These are phyloP conservation scores for Dothidotthia symphoricarpi DNA, from an alignment of 2,329 filamentous ascomycete genomes.

Conservation along the genomic window DNA sequence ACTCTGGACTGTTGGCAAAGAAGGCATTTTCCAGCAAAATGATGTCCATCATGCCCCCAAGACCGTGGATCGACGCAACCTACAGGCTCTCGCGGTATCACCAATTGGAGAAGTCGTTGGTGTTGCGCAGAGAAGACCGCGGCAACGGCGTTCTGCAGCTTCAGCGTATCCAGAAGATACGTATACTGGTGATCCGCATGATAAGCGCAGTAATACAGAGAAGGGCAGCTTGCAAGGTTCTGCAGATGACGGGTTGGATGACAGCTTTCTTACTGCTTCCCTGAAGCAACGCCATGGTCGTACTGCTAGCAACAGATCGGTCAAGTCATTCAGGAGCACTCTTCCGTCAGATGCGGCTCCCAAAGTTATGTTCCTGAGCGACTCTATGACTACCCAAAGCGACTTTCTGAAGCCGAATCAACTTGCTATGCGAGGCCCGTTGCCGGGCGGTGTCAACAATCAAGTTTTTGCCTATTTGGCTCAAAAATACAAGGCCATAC, in stretches of 20 bases:
- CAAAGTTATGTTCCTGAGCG: constrained; percentile 52
- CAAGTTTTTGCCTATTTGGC: constrained; percentile 45
- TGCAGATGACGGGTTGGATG: constrained; percentile 58
- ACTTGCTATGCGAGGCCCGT: constrained; percentile 49
- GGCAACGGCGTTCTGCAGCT: constrained; percentile 43
- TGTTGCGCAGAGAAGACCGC: constrained; percentile 54
- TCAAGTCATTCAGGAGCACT: constrained; percentile 55
- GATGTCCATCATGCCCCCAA: constrained; percentile 61
- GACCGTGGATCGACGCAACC: constrained; percentile 56
- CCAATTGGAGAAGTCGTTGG: constrained; percentile 57
- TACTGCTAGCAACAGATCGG: constrained; percentile 47
- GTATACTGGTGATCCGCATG: constrained; percentile 43
- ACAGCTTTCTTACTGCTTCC: constrained; percentile 53
- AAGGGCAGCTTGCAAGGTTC: constrained; percentile 52
- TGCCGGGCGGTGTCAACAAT: constrained; percentile 45
- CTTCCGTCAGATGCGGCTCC: constrained; percentile 51
- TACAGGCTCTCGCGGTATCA: constrained; percentile 58
- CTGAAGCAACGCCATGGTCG: constrained; percentile 50
- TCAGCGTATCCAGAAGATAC: constrained; percentile 41
- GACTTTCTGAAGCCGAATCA: constrained; percentile 45
- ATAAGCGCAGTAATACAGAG: constrained; percentile 48
- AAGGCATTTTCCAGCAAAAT: constrained; percentile 62
- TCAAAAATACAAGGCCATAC: constrained; percentile 46
- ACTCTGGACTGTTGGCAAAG: constrained; percentile 62
- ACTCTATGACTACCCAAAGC: constrained; percentile 48